Percentiles rank a stretch among this genome's conserved stretches.
Conservation (phyloP, 2,329 filamentous ascomycete species). For the Diaporthe citriasiana region DNA sequence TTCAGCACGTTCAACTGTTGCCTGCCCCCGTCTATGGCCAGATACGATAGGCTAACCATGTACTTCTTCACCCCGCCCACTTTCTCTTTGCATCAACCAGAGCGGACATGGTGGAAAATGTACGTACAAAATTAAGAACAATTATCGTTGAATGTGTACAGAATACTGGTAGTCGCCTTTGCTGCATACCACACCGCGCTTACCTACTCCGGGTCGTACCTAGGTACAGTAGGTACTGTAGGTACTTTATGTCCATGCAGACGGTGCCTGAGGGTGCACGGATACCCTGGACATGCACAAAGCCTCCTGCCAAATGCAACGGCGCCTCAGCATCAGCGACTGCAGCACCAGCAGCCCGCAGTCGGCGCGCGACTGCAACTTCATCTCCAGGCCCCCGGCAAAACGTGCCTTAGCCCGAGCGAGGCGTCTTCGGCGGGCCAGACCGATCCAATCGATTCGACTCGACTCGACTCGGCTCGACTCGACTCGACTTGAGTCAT, state of each 20-base stretch:
- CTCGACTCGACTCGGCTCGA: constrained; percentile 6
- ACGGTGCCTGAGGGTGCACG: constrained; percentile 4
- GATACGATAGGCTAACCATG: not conserved
- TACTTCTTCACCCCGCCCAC: no score
- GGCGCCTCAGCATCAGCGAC: constrained; percentile 33
- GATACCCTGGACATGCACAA: not conserved
- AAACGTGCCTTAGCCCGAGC: constrained; percentile 30
- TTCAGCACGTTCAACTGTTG: not conserved
- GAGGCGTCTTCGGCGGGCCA: constrained; percentile 28
- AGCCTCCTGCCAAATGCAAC: constrained; percentile 23
- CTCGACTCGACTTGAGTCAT: not conserved
- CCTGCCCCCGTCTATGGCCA: not conserved
- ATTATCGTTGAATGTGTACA: not conserved
- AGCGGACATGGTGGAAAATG: not conserved
- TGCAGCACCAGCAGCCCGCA: constrained; percentile 18
- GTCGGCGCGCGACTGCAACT: constrained; percentile 16
- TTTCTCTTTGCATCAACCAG: no score
- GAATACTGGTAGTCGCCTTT: not conserved
- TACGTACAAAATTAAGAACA: no score
- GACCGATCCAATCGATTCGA: constrained; percentile 30
- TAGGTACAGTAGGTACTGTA: no score
- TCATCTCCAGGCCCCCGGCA: constrained; percentile 31
- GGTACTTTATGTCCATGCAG: not conserved
- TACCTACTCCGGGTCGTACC: not conserved
- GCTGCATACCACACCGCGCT: not conserved